These are phyloP conservation scores for Candida patagonica DNA, from an alignment of 805 yeast genomes.

Conservation along the genomic window DNA sequence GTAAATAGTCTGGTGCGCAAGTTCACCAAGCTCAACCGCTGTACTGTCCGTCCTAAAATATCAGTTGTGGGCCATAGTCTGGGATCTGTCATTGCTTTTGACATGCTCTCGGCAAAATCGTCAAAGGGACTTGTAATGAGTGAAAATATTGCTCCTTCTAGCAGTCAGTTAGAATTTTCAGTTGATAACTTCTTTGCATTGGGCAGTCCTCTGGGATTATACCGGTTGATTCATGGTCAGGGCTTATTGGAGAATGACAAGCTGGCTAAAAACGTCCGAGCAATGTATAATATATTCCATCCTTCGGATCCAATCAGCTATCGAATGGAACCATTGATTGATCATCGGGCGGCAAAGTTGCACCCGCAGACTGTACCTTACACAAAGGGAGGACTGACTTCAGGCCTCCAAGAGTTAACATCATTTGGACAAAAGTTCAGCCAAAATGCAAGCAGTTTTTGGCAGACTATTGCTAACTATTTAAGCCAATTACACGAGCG, in stretches of 20 bases:
- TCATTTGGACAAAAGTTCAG: constrained; percentile 14
- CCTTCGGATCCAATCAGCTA: constrained; percentile 90
- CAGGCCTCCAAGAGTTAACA: constrained; percentile 31
- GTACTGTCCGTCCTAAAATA: constrained; percentile 46
- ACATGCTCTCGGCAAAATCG: constrained; percentile 40
- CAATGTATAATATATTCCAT: constrained; percentile 75
- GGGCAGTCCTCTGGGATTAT: constrained; percentile 88
- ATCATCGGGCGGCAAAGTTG: constrained; percentile 36
- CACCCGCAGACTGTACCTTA: constrained; percentile 53
- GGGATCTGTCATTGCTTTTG: constrained; percentile 79
- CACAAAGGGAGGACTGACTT: constrained; percentile 32
- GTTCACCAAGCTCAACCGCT: constrained; percentile 56
- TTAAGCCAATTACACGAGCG: constrained; percentile 1
- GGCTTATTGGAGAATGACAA: constrained; percentile 36
- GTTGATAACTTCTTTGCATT: constrained; percentile 69
- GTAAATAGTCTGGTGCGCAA: constrained; percentile 53
- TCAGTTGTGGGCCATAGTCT: constrained; percentile 86
- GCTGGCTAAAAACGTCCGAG: constrained; percentile 26
- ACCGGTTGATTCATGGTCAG: constrained; percentile 61
- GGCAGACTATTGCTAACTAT: constrained; percentile 8
- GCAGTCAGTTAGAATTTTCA: constrained; percentile 47
- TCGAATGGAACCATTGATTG: constrained; percentile 72
- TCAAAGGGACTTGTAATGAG: constrained; percentile 4
- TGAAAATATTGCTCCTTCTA: constrained; percentile 12
- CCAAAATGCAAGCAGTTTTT: constrained; percentile 12